A percentile compares a stretch with the other conserved stretches of the same genome.
Conservation (phyloP, 768 basidiomycete genomes). For the Pholiota molesta region DNA sequence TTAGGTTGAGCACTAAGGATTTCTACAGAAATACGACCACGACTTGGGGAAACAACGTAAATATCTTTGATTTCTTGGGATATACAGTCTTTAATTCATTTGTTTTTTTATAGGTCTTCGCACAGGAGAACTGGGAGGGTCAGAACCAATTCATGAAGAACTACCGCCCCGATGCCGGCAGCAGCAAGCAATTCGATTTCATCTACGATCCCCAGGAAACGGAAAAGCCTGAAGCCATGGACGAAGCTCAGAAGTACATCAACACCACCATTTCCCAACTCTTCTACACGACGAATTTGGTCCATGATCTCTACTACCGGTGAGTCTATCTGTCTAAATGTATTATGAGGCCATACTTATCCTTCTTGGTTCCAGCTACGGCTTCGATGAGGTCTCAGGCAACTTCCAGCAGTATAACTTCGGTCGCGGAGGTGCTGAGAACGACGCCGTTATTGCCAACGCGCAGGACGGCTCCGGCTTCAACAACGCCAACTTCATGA, state of each 20-base stretch:
- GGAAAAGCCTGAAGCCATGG: conserved; percentile 56
- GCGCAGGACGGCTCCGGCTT: conserved; percentile 95
- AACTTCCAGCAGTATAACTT: conserved; percentile 99
- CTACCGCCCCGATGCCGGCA: conserved; percentile 75
- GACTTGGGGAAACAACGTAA: conserved; percentile 86
- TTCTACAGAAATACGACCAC: conserved; percentile 71
- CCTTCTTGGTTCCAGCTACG: conserved; percentile 56
- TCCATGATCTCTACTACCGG: conserved; percentile 84
- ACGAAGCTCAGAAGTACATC: conserved; percentile 80
- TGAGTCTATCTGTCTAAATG: conserved; percentile 24
- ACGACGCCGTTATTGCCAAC: conserved; percentile 91
- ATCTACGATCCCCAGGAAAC: conserved; percentile 71
- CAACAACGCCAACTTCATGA: conserved; percentile 94
- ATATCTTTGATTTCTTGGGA: conserved; percentile 18
- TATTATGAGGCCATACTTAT: neutral
- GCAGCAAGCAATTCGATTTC: conserved; percentile 64
- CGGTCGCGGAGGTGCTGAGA: conserved; percentile 82
- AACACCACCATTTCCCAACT: conserved; percentile 86
- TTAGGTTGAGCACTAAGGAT: conserved; percentile 26
- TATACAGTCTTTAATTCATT: neutral
- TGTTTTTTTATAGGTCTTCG: conserved; percentile 69
- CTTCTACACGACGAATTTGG: conserved; percentile 84
- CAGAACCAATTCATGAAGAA: conserved; percentile 67
- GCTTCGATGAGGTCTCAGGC: conserved; percentile 88
- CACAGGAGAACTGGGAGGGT: conserved; percentile 93